Percentiles rank a stretch among this genome's conserved stretches.
Conservation (phyloP, 148 eudicot species). For the Vaccinium myrtillus region DNA sequence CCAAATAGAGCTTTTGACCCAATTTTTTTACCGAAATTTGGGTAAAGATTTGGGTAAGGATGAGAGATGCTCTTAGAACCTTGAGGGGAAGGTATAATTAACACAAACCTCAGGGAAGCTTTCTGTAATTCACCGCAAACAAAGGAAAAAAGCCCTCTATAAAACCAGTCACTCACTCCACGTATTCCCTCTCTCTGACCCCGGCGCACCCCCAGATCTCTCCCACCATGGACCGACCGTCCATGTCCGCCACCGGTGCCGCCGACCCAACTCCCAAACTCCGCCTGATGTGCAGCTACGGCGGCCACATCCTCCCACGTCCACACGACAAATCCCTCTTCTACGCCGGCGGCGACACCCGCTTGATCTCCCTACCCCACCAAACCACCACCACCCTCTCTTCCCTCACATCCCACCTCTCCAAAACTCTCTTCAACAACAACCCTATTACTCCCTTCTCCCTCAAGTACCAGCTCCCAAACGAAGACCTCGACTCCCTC, state of each 20-base stretch:
- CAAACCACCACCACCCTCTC: constrained; percentile 35
- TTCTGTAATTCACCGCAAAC: neutral
- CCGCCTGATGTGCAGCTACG: constrained; percentile 78
- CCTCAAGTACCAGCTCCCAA: constrained; percentile 78
- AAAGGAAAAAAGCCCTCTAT: neutral
- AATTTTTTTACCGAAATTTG: too few species aligned
- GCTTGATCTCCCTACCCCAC: constrained; percentile 56
- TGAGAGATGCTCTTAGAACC: too few species aligned
- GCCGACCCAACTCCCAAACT: constrained; percentile 29
- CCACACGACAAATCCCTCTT: constrained; percentile 60
- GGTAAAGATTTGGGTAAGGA: too few species aligned
- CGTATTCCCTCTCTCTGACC: neutral
- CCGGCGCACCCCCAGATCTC: constrained; percentile 21
- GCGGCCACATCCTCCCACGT: constrained; percentile 84
- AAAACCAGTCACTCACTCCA: neutral
- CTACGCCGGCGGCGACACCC: constrained; percentile 90
- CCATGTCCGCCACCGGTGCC: constrained; percentile 18
- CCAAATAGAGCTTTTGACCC: too few species aligned
- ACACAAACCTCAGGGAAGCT: neutral
- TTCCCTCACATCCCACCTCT: constrained; percentile 45
- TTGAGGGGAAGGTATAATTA: too few species aligned
- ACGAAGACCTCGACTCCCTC: constrained; percentile 78
- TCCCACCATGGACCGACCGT: constrained; percentile 41
- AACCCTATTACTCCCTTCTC: constrained; percentile 33
- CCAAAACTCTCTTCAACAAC: constrained; percentile 32